A percentile compares a stretch with the other conserved stretches of the same genome.
These are phyloP conservation scores for Anisodus tanguticus DNA, from an alignment of 257 asterid species.

Conservation along the genomic window DNA sequence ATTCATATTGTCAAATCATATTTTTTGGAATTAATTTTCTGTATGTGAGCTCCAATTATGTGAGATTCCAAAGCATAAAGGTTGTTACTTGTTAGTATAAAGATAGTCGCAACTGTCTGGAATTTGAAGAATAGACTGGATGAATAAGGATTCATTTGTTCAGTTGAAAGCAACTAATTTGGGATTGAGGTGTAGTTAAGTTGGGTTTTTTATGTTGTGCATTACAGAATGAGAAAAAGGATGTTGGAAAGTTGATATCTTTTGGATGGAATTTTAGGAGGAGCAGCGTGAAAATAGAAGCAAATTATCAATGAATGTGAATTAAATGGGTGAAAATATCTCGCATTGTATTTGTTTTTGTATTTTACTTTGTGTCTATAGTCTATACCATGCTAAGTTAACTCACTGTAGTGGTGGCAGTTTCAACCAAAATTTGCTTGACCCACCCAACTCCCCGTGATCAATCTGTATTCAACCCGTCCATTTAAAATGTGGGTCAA, in stretches of 20 bases:
- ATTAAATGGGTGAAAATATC: neutral
- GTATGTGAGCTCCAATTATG: neutral
- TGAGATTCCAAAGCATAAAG: neutral
- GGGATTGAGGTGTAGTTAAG: neutral
- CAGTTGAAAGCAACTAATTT: neutral
- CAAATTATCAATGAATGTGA: neutral
- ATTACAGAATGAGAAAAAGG: neutral
- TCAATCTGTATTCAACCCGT: neutral
- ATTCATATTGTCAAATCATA: neutral
- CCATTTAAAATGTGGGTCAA: neutral
- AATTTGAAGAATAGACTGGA: neutral
- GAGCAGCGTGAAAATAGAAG: neutral
- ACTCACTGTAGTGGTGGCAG: neutral
- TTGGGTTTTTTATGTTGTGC: neutral
- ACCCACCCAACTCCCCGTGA: neutral
- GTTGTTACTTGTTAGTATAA: neutral
- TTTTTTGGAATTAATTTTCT: neutral
- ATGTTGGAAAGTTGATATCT: neutral
- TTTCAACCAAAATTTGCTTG: neutral
- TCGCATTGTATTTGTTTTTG: neutral
- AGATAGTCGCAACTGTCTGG: neutral
- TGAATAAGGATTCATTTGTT: neutral
- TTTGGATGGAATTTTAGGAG: slow-evolving; percentile 8
- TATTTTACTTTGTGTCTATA: neutral
- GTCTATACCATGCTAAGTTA: neutral